Evolutionary conservation across 306 rosid genomes (phyloP), one percentile per base, ranked within the genome.

Genomic region (Pterocarpus santalinus): DNA sequence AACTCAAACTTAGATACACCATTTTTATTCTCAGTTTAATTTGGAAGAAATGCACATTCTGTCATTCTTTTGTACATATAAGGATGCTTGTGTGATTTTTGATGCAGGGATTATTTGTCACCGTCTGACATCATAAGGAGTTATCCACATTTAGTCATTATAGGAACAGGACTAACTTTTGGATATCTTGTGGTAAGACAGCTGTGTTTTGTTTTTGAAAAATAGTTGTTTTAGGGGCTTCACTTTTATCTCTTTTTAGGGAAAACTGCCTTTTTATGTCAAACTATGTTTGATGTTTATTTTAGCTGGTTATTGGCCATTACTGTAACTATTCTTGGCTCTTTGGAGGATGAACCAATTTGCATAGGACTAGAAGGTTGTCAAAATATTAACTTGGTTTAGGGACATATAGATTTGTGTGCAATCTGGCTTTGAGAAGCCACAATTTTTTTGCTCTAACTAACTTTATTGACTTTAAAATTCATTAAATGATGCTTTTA

Each of bases 161-260:
- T 88, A 81, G 99, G 98, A 88, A 91, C 93, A 5, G 97, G 97
- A 71, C 98, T 93, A 76, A 93, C 94, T 70, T 95, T 93, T 63
- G 98, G 98, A 66, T 96, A 80, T 77, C 90, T 96, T 72, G 99
- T 96, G 94, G 98, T 93, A 82, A 86, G 89, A 77, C 57, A 72
- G 39, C 65, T 52, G 0, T 78, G 65, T 73, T 57, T 77, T 69
- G 53, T 34, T 4, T 82, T 52, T 67, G 30, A 65, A 65, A 46
- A 53, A 9, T 7, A n/a, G 44, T 80, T 38, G 17, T 58, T 81
- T 64, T 43, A 16, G 47, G 67, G 65, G 43, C 65, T 82, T 33
- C 63, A 33, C 8, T 22, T 73, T 64, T 32, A 35, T 74, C 69
- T 15, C 15, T 22, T 68, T 70, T 32, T 43, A 32, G 52, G 68